A percentile compares a stretch with the other conserved stretches of the same genome.
phyloP scores from a whole-genome alignment of 2,329 filamentous ascomycete species.

The Lachnellula subtilissima region DNA sequence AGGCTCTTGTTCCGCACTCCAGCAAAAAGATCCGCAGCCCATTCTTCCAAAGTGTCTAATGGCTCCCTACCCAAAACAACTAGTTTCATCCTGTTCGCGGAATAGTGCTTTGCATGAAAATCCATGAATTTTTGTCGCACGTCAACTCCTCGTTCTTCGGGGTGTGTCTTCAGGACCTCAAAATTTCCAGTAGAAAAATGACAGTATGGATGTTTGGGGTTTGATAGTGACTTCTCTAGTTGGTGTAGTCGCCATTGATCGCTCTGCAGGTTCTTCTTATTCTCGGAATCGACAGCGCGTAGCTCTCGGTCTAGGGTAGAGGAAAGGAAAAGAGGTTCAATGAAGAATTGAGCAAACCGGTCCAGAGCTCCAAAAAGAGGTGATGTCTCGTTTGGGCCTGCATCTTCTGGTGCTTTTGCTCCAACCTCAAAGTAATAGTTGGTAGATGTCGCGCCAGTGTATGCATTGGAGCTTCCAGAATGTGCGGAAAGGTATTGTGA shows the following conservation, averaged over 20 bases:
- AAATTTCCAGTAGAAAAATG: constrained; percentile 71
- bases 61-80: constrained; percentile 64
- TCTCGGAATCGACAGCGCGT: constrained; percentile 69
- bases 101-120: constrained; percentile 68
- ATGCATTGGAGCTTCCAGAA: constrained; percentile 91
- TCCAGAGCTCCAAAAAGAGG: constrained; percentile 68
- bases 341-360: constrained; percentile 72
- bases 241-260: constrained; percentile 69
- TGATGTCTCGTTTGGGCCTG: constrained; percentile 51
- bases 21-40: constrained; percentile 65
- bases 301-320: constrained; percentile 68
- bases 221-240: constrained; percentile 65
- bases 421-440: constrained; percentile 98
- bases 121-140: constrained; percentile 69
- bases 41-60: constrained; percentile 61
- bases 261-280: constrained; percentile 75
- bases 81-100: constrained; percentile 70
- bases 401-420: constrained; percentile 69
- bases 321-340: constrained; percentile 64
- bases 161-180: constrained; percentile 64
- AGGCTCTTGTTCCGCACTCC: constrained; percentile 64
- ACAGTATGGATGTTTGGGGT: constrained; percentile 65
- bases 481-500: constrained; percentile 86
- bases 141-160: constrained; percentile 61
- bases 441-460: constrained; percentile 87